Evolutionary conservation across 2,329 filamentous ascomycete species (phyloP).

Genomic region (Westerdykella ornata): DNA sequence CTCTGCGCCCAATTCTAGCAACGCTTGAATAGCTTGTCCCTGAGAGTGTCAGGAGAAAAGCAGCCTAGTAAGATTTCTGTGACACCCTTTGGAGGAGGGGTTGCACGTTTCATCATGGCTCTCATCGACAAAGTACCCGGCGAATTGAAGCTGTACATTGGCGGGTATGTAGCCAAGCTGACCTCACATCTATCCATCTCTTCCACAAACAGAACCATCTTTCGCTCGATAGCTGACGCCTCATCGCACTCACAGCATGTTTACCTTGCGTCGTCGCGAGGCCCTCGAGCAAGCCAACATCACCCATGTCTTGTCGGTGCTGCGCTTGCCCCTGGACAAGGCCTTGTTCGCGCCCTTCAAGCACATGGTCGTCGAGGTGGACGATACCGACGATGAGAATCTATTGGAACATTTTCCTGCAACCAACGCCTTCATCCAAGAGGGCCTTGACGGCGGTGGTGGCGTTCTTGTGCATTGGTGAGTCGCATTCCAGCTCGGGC

Average conservation of each 20-base stretch:
- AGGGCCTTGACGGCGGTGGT: conserved; percentile 57
- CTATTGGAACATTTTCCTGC: conserved; percentile 71
- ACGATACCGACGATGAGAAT: conserved; percentile 87
- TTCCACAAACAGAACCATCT: conserved; percentile 6
- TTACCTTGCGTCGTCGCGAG: conserved; percentile 66
- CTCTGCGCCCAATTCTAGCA: too few relatives aligned
- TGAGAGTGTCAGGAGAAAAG: too few relatives aligned
- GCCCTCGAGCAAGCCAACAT: conserved; percentile 67
- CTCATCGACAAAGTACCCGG: conserved; percentile 62
- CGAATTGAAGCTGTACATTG: conserved; percentile 66
- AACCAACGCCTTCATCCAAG: conserved; percentile 76
- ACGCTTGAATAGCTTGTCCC: too few relatives aligned
- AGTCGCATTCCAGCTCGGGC: conserved; percentile 40
- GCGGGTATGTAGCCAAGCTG: conserved; percentile 55
- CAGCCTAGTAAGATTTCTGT: too few relatives aligned
- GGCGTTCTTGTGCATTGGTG: conserved; percentile 66
- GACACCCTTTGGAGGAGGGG: too few relatives aligned
- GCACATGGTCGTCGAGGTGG: conserved; percentile 74
- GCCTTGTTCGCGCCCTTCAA: conserved; percentile 56
- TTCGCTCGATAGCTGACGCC: not conserved
- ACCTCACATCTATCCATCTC: conserved; percentile 6
- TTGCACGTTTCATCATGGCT: conserved; percentile 41
- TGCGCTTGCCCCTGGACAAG: conserved; percentile 55
- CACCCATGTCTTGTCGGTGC: conserved; percentile 83
- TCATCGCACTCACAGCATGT: conserved; percentile 53